Conservation (phyloP, 768 basidiomycete genomes). For the Lactifluus subvellereus region DNA sequence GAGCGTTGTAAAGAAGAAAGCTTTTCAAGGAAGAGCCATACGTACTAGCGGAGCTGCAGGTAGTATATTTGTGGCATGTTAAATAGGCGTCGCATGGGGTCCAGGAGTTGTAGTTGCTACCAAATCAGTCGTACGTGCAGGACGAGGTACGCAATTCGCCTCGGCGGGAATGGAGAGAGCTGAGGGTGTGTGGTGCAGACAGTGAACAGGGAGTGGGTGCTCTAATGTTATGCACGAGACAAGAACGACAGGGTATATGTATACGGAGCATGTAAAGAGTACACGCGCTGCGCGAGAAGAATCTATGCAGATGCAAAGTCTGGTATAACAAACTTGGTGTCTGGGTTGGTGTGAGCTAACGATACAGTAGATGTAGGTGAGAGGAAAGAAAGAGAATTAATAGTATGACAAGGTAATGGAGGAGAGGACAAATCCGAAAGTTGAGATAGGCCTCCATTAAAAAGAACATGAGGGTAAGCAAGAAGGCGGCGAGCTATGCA, state of each 20-base stretch:
- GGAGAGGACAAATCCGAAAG: neutral
- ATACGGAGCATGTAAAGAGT: neutral
- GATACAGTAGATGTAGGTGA: conserved; percentile 14
- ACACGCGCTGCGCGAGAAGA: conserved; percentile 8
- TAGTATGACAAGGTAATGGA: neutral
- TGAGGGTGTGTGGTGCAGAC: neutral
- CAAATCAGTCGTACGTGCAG: neutral
- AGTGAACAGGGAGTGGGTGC: neutral
- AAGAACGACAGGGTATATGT: neutral
- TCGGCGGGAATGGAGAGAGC: neutral
- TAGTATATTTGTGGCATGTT: too few relatives aligned
- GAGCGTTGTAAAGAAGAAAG: too few relatives aligned
- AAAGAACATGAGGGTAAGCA: neutral
- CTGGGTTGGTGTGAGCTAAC: conserved; percentile 9
- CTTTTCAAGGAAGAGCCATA: too few relatives aligned
- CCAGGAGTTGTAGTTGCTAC: neutral
- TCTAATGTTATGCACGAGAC: conserved; percentile 3
- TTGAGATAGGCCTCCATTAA: neutral
- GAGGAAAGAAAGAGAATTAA: neutral
- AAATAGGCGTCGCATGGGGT: too few relatives aligned
- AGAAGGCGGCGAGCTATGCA: neutral
- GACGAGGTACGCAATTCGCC: neutral
- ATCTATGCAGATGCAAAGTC: neutral
- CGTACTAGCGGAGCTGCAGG: too few relatives aligned
- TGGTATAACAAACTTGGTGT: conserved; percentile 8